These are phyloP conservation scores for Sequoiadendron giganteum DNA, from an alignment of 75 land plant genomes.

Conservation along the genomic window DNA sequence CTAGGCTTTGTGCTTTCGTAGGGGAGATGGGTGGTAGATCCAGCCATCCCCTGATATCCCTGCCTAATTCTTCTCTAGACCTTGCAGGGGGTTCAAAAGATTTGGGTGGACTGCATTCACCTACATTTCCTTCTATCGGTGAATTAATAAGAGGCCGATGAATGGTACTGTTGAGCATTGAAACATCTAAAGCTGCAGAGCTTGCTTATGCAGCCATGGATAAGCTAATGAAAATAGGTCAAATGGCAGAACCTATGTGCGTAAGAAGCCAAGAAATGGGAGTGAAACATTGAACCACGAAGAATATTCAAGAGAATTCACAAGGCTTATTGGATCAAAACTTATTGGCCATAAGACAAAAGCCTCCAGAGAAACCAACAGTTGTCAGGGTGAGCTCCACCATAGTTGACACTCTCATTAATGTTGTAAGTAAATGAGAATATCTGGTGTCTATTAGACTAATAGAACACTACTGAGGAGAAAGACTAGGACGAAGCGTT, in stretches of 20 bases:
- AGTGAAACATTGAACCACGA: conserved; percentile 70
- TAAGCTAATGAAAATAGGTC: conserved; percentile 61
- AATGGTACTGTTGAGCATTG: no score
- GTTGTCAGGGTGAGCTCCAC: conserved; percentile 51
- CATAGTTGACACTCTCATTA: conserved; percentile 9
- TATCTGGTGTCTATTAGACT: no score
- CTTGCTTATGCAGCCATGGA: conserved; percentile 50
- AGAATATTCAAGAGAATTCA: conserved; percentile 58
- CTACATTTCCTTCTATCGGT: not conserved
- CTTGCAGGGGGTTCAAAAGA: conserved; percentile 5
- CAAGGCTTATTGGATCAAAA: conserved; percentile 20
- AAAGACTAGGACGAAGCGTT: no score
- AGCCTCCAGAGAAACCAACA: conserved; percentile 65
- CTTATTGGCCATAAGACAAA: conserved; percentile 40
- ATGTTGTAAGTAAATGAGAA: not conserved
- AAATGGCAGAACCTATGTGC: conserved; percentile 62
- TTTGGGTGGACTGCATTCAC: conserved; percentile 4
- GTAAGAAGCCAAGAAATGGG: conserved; percentile 47
- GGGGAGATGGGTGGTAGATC: no score
- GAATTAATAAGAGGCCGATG: no score
- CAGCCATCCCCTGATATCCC: no score
- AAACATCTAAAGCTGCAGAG: conserved; percentile 62
- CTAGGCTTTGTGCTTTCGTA: conserved; percentile 18
- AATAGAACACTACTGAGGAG: no score
- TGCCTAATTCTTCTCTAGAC: no score